Percentiles rank a stretch among this genome's conserved stretches.
Evolutionary conservation across 306 rosid species (phyloP).

Genomic region (Chamaecrista fasciculata): DNA sequence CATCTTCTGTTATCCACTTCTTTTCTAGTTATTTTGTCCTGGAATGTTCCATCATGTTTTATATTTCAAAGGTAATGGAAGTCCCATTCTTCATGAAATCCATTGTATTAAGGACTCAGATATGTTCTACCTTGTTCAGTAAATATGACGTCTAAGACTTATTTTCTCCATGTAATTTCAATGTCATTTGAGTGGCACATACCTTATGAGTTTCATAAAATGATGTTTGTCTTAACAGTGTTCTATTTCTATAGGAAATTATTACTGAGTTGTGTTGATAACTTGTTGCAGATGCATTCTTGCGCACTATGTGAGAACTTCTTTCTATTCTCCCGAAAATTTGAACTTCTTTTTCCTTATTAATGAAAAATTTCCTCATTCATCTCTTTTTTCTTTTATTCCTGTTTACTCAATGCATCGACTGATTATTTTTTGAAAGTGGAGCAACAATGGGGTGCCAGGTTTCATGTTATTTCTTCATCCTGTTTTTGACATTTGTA

Average conservation of each 20-base stretch:
- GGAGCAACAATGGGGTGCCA: background rate
- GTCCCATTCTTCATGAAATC: background rate
- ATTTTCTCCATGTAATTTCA: constrained; percentile 18
- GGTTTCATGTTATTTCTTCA: constrained; percentile 5
- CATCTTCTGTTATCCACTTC: background rate
- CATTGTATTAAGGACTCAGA: constrained; percentile 12
- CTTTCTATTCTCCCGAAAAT: constrained; percentile 15
- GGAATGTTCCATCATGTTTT: constrained; percentile 1
- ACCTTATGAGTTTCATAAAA: constrained; percentile 12
- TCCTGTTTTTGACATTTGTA: background rate
- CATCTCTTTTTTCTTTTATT: background rate
- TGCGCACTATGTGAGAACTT: background rate
- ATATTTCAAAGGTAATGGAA: background rate
- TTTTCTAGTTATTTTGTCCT: background rate
- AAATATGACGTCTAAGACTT: background rate
- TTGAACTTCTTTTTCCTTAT: background rate
- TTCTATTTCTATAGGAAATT: background rate
- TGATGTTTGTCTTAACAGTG: background rate
- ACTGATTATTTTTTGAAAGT: background rate
- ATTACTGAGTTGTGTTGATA: background rate
- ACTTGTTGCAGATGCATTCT: constrained; percentile 21
- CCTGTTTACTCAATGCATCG: background rate
- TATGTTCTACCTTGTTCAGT: background rate
- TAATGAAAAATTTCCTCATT: background rate
- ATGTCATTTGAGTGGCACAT: background rate